Evolutionary conservation across 1,284 basidiomycete species (phyloP).

Genomic region (Coniferiporia weirii): DNA sequence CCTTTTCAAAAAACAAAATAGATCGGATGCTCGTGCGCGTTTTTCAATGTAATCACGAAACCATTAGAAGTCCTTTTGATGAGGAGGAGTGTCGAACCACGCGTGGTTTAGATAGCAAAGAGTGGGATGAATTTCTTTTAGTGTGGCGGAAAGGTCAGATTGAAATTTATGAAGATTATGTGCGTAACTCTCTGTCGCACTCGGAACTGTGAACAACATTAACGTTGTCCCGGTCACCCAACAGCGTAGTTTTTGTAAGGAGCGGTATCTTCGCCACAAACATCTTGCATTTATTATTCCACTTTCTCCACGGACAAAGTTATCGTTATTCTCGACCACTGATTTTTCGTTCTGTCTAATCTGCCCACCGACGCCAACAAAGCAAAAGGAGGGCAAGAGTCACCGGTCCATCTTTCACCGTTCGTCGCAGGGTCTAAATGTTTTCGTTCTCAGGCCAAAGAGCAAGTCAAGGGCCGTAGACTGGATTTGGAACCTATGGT

Average conservation of each 20-base stretch:
- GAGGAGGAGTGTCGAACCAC: constrained; percentile 61
- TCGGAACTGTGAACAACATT: constrained; percentile 21
- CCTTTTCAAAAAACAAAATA: constrained; percentile 26
- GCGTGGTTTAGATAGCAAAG: constrained; percentile 56
- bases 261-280: constrained; percentile 60
- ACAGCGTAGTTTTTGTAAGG: constrained; percentile 57
- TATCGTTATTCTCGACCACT: constrained; percentile 78
- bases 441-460: constrained; percentile 76
- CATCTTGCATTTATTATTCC: constrained; percentile 67
- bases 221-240: constrained; percentile 7
- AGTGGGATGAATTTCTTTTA: constrained; percentile 76
- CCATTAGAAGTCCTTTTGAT: constrained; percentile 54
- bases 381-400: constrained; percentile 36
- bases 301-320: constrained; percentile 51
- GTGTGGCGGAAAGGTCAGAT: constrained; percentile 69
- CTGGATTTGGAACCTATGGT: constrained; percentile 84
- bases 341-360: constrained; percentile 77
- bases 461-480: constrained; percentile 68
- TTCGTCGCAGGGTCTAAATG: constrained; percentile 59
- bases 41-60: constrained; percentile 52
- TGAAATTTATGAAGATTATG: constrained; percentile 78
- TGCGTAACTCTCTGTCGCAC: constrained; percentile 13
- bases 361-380: constrained; percentile 50
- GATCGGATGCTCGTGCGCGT: constrained; percentile 83
- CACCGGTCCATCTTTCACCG: constrained; percentile 41